Percentiles rank a stretch among this genome's conserved stretches.
phyloP scores from a whole-genome alignment of 371 early-diverging fungal species.

The Actinomucor elegans region DNA sequence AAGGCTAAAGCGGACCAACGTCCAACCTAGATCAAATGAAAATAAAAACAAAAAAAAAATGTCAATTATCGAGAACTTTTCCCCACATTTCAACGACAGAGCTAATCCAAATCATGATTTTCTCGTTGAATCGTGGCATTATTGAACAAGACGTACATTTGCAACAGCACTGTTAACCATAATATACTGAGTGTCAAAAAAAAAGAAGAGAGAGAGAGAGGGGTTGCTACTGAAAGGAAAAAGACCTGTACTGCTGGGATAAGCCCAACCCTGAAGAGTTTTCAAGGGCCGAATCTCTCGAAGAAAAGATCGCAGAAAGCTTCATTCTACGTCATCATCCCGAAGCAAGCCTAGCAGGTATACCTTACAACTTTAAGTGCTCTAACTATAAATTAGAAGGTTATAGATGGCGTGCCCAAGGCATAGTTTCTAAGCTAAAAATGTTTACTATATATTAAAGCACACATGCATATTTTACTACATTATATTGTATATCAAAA shows the following conservation, averaged over 20 bases:
- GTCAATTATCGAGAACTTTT: background rate
- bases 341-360: too few species aligned
- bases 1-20: slow-evolving; percentile 76
- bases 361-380: too few species aligned
- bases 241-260: background rate
- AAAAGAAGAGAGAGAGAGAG: slow-evolving; percentile 8
- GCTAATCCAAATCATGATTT: too few species aligned
- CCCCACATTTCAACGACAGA: background rate
- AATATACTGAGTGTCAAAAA: slow-evolving; percentile 17
- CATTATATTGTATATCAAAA: too few species aligned
- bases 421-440: too few species aligned
- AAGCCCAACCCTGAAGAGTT: background rate
- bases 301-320: too few species aligned
- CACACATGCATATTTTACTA: too few species aligned
- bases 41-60: background rate
- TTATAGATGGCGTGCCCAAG: too few species aligned
- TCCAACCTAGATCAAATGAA: slow-evolving; percentile 70
- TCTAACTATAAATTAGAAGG: too few species aligned
- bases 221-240: slow-evolving; percentile 1
- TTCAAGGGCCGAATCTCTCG: too few species aligned
- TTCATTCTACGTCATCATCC: too few species aligned
- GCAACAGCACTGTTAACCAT: slow-evolving; percentile 49
- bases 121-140: background rate
- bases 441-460: too few species aligned
- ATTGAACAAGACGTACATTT: slow-evolving; percentile 23